Evolutionary conservation across 495 filamentous ascomycete genomes (phyloP), one percentile per base, ranked within the genome.

Genomic region (Penicillium macrosclerotiorum): DNA sequence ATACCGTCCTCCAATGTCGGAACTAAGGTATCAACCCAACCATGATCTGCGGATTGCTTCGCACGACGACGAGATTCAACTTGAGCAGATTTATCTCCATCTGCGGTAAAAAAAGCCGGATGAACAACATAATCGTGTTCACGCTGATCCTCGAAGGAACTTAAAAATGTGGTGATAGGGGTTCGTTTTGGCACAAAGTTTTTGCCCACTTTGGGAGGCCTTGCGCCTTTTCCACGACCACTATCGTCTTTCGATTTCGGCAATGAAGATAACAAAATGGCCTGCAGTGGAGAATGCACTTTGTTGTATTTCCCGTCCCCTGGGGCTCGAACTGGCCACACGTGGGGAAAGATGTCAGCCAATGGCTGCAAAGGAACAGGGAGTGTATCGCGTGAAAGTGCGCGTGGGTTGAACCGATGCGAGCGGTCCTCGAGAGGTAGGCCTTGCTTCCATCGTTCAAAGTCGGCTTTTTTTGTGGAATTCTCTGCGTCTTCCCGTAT

Each of bases 271-370:
- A 85, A 78, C 49, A 98, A 80, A 58, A 92, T 85, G 1, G 85
- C 77, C 37, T 85, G 79, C 4, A 97, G 60, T 2, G 94, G 90
- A 2, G 93, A 98, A 58, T 88, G 84, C 46, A 98, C 77, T 51
- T 77, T 86, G 51, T 78, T 78, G 51, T 80, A 81, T 63, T 84
- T 89, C 45, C 85, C 83, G 51, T 97, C 92, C 4, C 90, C 93
- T 0, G 87, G 84, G 1, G 89, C 83, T 54, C 80, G 83, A 29
- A 96, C 79, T 1, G 93, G 93, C 93, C 92, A 98, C 20, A 94
- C 69, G 49, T 90, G 83, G 5, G 81, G 72, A 47, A 98, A 98
- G 57, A 95, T 84, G 33, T 86, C 78, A n/a, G 85, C 81, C 37
- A 97, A 74, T 0, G 80, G 81, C 47, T 81, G 77, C 6, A 97